Evolutionary conservation across 2,329 filamentous ascomycete species (phyloP).

Genomic region (Huntiella bhutanensis): DNA sequence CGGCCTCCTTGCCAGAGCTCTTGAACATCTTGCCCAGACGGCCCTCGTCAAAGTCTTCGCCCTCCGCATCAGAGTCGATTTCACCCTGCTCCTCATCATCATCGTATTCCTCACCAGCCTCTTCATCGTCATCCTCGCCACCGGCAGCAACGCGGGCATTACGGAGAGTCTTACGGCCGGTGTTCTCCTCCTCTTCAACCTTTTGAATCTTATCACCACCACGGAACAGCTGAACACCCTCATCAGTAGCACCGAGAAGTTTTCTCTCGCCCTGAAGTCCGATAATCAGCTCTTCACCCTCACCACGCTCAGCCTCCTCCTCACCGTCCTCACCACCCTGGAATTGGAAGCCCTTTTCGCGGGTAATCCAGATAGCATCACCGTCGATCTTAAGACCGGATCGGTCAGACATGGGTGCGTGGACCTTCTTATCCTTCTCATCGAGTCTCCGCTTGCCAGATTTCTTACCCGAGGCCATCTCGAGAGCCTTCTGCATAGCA

Average conservation of each 20-base stretch:
- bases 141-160: constrained; percentile 37
- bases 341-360: constrained; percentile 58
- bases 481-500: constrained; percentile 68
- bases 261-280: constrained; percentile 67
- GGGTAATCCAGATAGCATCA: constrained; percentile 78
- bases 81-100: constrained; percentile 25
- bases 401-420: constrained; percentile 96
- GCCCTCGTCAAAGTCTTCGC: constrained; percentile 37
- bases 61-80: constrained; percentile 33
- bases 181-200: constrained; percentile 28
- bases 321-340: constrained; percentile 51
- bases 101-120: constrained; percentile 18
- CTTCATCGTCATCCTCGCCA: constrained; percentile 38
- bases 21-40: constrained; percentile 44
- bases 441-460: constrained; percentile 58
- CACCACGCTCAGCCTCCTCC: constrained; percentile 58
- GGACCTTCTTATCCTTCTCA: constrained; percentile 90
- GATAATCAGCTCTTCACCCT: constrained; percentile 89
- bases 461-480: constrained; percentile 68
- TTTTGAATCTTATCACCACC: constrained; percentile 50
- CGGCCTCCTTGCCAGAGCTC: constrained; percentile 30
- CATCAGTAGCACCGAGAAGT: constrained; percentile 63
- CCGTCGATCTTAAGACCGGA: constrained; percentile 92
- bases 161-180: constrained; percentile 40
- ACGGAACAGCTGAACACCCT: constrained; percentile 71